These are phyloP conservation scores for Berberis thunbergii DNA, from an alignment of 164 flowering plant species.

Conservation along the genomic window DNA sequence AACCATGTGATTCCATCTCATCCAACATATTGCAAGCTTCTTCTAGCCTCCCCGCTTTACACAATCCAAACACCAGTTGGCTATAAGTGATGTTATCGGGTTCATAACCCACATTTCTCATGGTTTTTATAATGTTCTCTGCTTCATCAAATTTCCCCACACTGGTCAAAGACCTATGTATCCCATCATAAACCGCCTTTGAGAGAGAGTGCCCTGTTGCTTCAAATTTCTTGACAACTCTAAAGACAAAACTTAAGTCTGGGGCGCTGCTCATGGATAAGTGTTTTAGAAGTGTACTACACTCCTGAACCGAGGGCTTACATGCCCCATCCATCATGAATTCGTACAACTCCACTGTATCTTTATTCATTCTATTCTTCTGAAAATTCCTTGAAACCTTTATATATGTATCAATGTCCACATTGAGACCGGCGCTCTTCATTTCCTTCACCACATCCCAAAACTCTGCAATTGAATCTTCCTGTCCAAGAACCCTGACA, in stretches of 20 bases:
- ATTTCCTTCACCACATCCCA: constrained; percentile 65
- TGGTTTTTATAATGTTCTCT: constrained; percentile 41
- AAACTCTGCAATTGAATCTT: constrained; percentile 53
- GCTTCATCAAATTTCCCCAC: constrained; percentile 77
- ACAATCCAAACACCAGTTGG: constrained; percentile 72
- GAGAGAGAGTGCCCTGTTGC: constrained; percentile 43
- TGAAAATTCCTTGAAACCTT: constrained; percentile 65
- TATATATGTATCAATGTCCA: constrained; percentile 74
- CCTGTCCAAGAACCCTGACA: constrained; percentile 49
- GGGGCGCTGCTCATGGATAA: constrained; percentile 28
- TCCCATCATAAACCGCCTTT: constrained; percentile 66
- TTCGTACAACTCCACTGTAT: constrained; percentile 79
- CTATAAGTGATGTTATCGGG: constrained; percentile 86
- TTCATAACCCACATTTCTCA: constrained; percentile 62
- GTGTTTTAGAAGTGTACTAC: constrained; percentile 40
- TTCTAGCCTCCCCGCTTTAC: constrained; percentile 54
- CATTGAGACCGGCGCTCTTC: constrained; percentile 54
- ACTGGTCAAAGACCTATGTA: constrained; percentile 65
- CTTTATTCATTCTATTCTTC: constrained; percentile 59
- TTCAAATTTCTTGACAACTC: constrained; percentile 61
- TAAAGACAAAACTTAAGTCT: constrained; percentile 48
- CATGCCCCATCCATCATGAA: constrained; percentile 85
- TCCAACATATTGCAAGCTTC: constrained; percentile 62
- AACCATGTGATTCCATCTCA: constrained; percentile 67
- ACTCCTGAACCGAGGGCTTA: constrained; percentile 53